Evolutionary conservation across 2,329 filamentous ascomycete species (phyloP).

Genomic region (Penicillium psychrosexuale): DNA sequence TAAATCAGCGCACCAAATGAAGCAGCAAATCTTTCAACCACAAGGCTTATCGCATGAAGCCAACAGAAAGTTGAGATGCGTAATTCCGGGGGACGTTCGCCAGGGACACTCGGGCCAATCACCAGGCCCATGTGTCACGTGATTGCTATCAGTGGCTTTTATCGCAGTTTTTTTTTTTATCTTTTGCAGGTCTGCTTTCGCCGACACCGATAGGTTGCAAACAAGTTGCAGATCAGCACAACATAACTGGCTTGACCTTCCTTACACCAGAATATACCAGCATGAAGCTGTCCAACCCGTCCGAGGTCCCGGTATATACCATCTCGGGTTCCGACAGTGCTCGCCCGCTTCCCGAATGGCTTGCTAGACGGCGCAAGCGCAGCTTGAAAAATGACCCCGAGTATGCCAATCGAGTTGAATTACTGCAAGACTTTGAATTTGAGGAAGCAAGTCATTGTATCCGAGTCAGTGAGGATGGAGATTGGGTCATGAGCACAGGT

Average conservation of each 20-base stretch:
- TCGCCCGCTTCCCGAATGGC: conserved; percentile 89
- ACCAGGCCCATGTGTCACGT: conserved; percentile 29
- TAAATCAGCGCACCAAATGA: background rate
- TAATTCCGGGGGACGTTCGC: conserved; percentile 34
- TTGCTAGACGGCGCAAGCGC: conserved; percentile 81
- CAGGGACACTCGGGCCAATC: conserved; percentile 34
- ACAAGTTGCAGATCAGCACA: conserved; percentile 9
- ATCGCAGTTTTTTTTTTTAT: conserved; percentile 30
- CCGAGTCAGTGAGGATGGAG: conserved; percentile 86
- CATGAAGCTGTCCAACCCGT: conserved; percentile 60
- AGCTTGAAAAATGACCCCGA: conserved; percentile 90
- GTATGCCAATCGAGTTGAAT: conserved; percentile 88
- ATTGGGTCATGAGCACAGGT: conserved; percentile 96
- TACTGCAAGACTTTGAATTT: conserved; percentile 97
- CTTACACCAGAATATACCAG: conserved; percentile 29
- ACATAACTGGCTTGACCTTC: conserved; percentile 7
- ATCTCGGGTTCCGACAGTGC: conserved; percentile 88
- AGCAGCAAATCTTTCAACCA: background rate
- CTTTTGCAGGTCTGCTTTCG: conserved; percentile 7
- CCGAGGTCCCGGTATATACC: conserved; percentile 86
- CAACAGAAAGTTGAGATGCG: conserved; percentile 16
- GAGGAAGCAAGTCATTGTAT: conserved; percentile 92
- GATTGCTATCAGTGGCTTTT: conserved; percentile 27
- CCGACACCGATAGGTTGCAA: conserved; percentile 3
- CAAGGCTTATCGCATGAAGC: conserved; percentile 6